These are phyloP conservation scores for Globisporangium ultimum DNA, from an alignment of 352 stramenopile genomes.

Conservation along the genomic window DNA sequence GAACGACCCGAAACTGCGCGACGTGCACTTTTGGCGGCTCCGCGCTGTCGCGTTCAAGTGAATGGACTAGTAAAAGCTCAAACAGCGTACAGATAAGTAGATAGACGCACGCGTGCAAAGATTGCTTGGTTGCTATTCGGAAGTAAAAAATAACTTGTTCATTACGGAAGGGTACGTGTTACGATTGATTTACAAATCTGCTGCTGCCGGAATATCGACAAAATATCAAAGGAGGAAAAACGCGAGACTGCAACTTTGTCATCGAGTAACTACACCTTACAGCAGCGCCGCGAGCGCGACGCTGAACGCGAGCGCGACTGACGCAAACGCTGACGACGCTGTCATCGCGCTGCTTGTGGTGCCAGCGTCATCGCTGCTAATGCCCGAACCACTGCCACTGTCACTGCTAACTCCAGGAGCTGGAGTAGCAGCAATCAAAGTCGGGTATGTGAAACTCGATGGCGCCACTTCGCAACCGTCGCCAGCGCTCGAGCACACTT, in stretches of 20 bases:
- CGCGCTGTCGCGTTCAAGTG: not conserved
- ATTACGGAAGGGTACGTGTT: no score
- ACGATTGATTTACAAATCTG: no score
- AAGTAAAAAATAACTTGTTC: no score
- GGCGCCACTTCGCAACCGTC: constrained; percentile 34
- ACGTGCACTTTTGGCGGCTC: not conserved
- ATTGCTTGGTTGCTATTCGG: not conserved
- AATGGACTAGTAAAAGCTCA: no score
- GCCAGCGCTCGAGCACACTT: constrained; percentile 31
- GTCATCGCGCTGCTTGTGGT: constrained; percentile 2
- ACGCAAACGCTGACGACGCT: constrained; percentile 5
- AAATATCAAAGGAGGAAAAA: no score
- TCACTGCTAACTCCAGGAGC: constrained; percentile 11
- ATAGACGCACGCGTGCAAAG: not conserved
- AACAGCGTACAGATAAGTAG: no score
- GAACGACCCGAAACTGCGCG: not conserved
- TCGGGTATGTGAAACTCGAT: constrained; percentile 42
- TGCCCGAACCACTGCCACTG: constrained; percentile 12
- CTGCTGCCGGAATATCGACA: no score
- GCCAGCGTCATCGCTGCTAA: constrained; percentile 12
- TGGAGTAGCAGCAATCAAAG: constrained; percentile 15
- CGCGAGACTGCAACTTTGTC: no score
- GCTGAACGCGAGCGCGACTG: constrained; percentile 20
- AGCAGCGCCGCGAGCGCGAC: constrained; percentile 21
- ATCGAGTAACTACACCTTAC: constrained; percentile 15